A percentile compares a stretch with the other conserved stretches of the same genome.
Evolutionary conservation across 495 filamentous ascomycete genomes (phyloP).

Genomic region (Penicillium nucicola): DNA sequence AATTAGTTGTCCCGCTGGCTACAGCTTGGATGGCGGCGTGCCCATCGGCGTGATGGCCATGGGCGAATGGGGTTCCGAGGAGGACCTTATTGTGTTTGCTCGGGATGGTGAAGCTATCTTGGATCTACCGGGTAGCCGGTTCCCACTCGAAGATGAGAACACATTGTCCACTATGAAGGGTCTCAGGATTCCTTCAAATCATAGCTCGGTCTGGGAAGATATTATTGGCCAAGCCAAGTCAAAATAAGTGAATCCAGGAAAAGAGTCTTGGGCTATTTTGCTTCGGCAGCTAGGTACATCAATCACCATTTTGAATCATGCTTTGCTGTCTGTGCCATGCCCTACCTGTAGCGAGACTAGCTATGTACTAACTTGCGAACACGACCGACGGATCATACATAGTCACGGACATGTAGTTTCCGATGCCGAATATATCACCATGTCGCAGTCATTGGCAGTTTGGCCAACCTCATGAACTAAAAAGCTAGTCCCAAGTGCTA

Average conservation of each 20-base stretch:
- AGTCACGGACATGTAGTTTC: neutral
- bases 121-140: slow-evolving; percentile 22
- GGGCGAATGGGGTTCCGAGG: slow-evolving; percentile 85
- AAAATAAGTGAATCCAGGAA: neutral
- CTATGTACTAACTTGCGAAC: neutral
- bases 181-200: slow-evolving; percentile 21
- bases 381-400: neutral
- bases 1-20: slow-evolving; percentile 76
- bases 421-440: neutral
- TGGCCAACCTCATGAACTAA: slow-evolving; percentile 1
- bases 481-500: too few relatives aligned
- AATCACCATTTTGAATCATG: too few relatives aligned
- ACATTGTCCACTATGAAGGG: slow-evolving; percentile 8
- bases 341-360: neutral
- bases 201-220: slow-evolving; percentile 35
- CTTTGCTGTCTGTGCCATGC: too few relatives aligned
- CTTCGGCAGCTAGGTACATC: too few relatives aligned
- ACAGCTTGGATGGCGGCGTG: slow-evolving; percentile 52
- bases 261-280: too few relatives aligned
- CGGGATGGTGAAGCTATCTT: slow-evolving; percentile 60
- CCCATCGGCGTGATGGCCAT: slow-evolving; percentile 89
- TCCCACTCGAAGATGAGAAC: neutral
- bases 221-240: slow-evolving; percentile 26
- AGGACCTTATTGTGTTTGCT: slow-evolving; percentile 72
- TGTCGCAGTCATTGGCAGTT: slow-evolving; percentile 1